Base-by-base conservation (phyloP, 176 grass and related monocot genomes). In the Phoenix roebelenii region DNA sequence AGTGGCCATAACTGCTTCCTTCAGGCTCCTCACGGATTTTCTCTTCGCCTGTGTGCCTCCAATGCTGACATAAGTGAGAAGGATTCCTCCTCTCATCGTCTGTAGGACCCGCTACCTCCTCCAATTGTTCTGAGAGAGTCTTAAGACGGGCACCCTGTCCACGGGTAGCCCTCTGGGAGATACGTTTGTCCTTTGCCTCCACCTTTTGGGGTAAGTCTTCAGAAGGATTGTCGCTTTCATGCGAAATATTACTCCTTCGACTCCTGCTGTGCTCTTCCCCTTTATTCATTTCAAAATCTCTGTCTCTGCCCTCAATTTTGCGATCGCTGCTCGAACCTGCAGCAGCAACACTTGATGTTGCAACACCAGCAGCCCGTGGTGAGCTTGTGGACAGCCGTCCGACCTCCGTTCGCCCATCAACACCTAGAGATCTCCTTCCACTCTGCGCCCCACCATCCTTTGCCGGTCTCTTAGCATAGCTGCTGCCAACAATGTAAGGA, bases 391-490 rank as follows among this genome's bases (percentile, higher is more conserved):
- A 73, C 24, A 20, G 9, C 23, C n/a, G 57, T 58, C 69, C 57
- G 30, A 30, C 24, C 23, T 63, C 51, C 1, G 28, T 55, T 16
- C 5, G 39, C 19, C 59, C 28, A 10, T 63, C 18, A 5, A n/a
- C 15, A n/a, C 28, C 70, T n/a, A 44, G 9, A 24, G 59, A 73
- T 9, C 28, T 63, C 50, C 59, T 54, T 59, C 18, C 51, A n/a
- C 58, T 26, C 3, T 62, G 24, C 2, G 15, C 50, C 15, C 49
- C 59, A 15, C 5, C 67, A 72, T 12, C 80, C 60, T 78, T 39
- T 39, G 55, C 50, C 57, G 52, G 15, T 61, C 53, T 52, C 61
- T 9, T 50, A 24, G 10, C 71, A 15, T 29, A 72, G 49, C 54
- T 53, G 49, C 54, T 53, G 22, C 29, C 51, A 19, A 25, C 68